Evolutionary conservation across 2,329 filamentous ascomycete species (phyloP).

Genomic region (Colletotrichum destructivum): DNA sequence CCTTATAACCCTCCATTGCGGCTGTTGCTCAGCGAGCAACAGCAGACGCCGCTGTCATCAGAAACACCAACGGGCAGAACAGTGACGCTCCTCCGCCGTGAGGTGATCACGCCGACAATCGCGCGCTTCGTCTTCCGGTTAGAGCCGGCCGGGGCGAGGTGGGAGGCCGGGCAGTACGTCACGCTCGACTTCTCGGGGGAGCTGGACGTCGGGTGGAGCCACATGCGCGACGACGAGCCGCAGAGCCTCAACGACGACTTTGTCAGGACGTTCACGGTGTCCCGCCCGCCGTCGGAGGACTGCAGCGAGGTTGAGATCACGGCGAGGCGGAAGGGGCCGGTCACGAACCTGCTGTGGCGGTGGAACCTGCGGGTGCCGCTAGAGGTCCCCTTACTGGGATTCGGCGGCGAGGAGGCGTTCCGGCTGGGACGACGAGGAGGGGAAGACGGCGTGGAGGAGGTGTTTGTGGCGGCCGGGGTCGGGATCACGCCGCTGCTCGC

Average conservation of each 20-base stretch:
- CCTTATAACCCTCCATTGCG: constrained; percentile 87
- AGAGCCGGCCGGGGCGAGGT: constrained; percentile 53
- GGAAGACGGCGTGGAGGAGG: constrained; percentile 49
- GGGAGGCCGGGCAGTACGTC: constrained; percentile 82
- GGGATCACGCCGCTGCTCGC: constrained; percentile 88
- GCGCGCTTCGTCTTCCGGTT: constrained; percentile 72
- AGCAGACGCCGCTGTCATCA: background rate
- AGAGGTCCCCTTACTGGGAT: constrained; percentile 78
- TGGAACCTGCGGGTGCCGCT: constrained; percentile 68
- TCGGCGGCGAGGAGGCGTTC: constrained; percentile 74
- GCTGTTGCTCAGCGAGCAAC: constrained; percentile 71
- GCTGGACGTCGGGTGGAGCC: constrained; percentile 81
- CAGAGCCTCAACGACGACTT: constrained; percentile 87
- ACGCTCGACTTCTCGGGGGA: constrained; percentile 81
- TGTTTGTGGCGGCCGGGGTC: constrained; percentile 84
- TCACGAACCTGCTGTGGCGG: constrained; percentile 76
- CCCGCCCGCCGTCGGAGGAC: constrained; percentile 70
- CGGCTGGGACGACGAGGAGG: constrained; percentile 35
- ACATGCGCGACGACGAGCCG: constrained; percentile 89
- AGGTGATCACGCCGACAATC: constrained; percentile 76
- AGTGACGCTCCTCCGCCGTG: constrained; percentile 72
- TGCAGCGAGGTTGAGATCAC: constrained; percentile 76
- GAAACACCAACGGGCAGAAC: constrained; percentile 32
- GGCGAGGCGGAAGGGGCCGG: constrained; percentile 76
- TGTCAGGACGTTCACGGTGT: constrained; percentile 86